Evolutionary conservation across 495 filamentous ascomycete species (phyloP), one percentile per base, ranked within the genome.

Genomic region (Evansstolkia leycettana): DNA sequence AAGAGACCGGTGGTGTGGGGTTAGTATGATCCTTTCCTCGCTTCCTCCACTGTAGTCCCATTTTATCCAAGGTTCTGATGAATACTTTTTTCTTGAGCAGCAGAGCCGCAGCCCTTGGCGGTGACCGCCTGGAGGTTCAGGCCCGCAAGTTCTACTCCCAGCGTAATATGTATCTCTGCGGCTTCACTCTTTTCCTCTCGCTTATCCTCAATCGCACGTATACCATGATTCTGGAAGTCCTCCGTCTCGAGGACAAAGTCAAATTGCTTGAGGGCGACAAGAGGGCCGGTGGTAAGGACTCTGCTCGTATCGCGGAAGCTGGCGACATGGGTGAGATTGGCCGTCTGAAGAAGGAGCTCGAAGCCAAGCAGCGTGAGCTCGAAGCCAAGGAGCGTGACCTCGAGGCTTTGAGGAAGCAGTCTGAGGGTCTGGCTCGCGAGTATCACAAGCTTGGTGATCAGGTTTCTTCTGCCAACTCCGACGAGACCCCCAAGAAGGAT

Each of bases 141-240:
- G 90, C 90, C 40, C 88, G 90, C 70, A 96, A 96, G 62, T 98
- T 98, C 72, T 98, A 98, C 75, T 93, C 88, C 40, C 88, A 98
- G 67, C 89, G 90, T 54, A 98, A 98, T 76, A 95, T 98, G 92
- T 98, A 98, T 67, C 86, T 98, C 37, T 96, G 92, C 64, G 90
- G 90, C 48, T 98, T 98, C 70, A 98, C 90, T 0, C 81, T 96
- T 40, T 98, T 98, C 78, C 78, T 98, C 37, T 95, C 89, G 25
- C 70, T 98, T 29, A 96, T 98, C 62, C 85, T 98, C 52, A 96
- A 98, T 75, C 88, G 92, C 53, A 96, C 92, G 48, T 95, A 96
- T 69, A 79, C 76, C 51, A 87, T 96, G 84, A 96, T 95, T 53
- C 74, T 96, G 34, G 90, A 98, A 43, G 74, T 82, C 7, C 76